Base-by-base conservation (phyloP, 345 rosid genomes). In the Eucalyptus grandis region DNA sequence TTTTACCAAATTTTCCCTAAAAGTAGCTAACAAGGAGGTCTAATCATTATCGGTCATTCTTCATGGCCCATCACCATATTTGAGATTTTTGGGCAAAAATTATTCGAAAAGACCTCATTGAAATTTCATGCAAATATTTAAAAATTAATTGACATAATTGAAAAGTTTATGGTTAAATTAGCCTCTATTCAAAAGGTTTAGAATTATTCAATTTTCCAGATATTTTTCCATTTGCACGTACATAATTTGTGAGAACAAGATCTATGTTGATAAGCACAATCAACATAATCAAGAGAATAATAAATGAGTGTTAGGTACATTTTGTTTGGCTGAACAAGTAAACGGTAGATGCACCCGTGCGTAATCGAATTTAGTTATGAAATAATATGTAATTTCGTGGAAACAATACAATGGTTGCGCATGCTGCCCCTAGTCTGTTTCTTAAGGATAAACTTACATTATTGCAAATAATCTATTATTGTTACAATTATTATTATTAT, bases 41-140 rank as follows among this genome's bases (percentile, higher is more conserved):
- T 53, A 9, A 53, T 53, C 26, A 53, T 53, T 53, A 21, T 9
- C 2, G 0, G 26, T 53, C 58, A 53, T 53, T 53, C 58, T 53
- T 11, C 58, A 0, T 17, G 24, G 58, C 0, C 58, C 58, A 19
- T 53, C 58, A 19, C 58, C 58, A 53, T 7, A 19, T 53, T 53
- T 53, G 80, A 15, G 3, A 31, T 67, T 31, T 67, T 8, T 53
- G 58, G 22, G 10, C 1, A 8, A 31, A 67, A 31, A 31, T 67
- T 67, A 5, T 1, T 17, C 0, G 0, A 21, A 17, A 9, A 17
- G 7, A 34, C 43, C 44, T 17, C 24, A 34, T 34, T 69, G 0
- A 9, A 69, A 69, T 34, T 69, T 34, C 44, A 19, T 6, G 12
- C 4, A 69, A 34, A 5, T 3, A 4, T 69, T 5, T 69, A 17